These are phyloP conservation scores for Hirsutella rhossiliensis DNA, from an alignment of 2,329 filamentous ascomycete species.

Conservation along the genomic window DNA sequence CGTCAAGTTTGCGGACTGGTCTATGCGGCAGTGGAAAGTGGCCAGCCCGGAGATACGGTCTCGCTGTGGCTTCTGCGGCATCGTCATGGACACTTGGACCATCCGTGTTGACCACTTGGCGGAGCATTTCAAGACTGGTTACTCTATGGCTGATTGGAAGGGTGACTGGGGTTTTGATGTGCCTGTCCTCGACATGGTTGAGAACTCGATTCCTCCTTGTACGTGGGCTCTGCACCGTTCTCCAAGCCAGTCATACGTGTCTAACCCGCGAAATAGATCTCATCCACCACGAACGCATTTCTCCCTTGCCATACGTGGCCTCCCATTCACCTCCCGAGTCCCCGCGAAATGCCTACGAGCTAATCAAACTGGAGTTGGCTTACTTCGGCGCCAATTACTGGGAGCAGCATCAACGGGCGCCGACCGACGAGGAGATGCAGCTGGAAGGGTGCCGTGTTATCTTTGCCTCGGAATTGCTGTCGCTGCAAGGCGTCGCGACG, in stretches of 20 bases:
- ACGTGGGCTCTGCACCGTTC: constrained; percentile 28
- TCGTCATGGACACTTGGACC: constrained; percentile 49
- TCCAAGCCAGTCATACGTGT: constrained; percentile 24
- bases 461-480: constrained; percentile 38
- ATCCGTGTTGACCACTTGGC: constrained; percentile 50
- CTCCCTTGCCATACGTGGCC: constrained; percentile 40
- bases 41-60: constrained; percentile 49
- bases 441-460: constrained; percentile 48
- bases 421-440: constrained; percentile 41
- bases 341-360: constrained; percentile 46
- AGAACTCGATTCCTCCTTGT: constrained; percentile 56
- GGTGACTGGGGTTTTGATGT: constrained; percentile 57
- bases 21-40: constrained; percentile 53
- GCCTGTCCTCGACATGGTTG: constrained; percentile 48
- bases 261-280: constrained; percentile 39
- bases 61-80: constrained; percentile 53
- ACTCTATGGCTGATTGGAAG: constrained; percentile 57
- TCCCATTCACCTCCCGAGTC: constrained; percentile 29
- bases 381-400: constrained; percentile 35
- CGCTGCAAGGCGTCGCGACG: constrained; percentile 23
- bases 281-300: constrained; percentile 50
- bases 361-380: constrained; percentile 45
- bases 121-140: constrained; percentile 56
- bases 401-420: constrained; percentile 25
- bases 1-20: constrained; percentile 48